Evolutionary conservation across 2,329 filamentous ascomycete species (phyloP), one percentile per base, ranked within the genome.

Genomic region (Trichoderma hamatum): DNA sequence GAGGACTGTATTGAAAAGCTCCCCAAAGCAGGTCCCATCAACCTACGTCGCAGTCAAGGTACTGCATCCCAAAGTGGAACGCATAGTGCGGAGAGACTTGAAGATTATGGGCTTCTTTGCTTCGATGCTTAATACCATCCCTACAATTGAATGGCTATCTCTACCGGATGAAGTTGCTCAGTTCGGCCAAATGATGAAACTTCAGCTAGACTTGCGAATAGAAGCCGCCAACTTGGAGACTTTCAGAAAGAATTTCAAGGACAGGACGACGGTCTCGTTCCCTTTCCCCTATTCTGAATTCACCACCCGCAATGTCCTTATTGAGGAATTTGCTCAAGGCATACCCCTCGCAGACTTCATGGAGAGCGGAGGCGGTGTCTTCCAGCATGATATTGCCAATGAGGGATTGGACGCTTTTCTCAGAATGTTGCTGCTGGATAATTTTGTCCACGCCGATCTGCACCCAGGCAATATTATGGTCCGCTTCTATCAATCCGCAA

Each of bases 391-490:
- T 72, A 97, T 99, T 71, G 94, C 96, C 3, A 90, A 97, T 69
- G 95, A 98, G 81, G 96, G 96, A 0, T 87, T 99, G 0, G 94
- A 99, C 78, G 94, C 95, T 3, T 99, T 99, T 80, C 82, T 99
- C 61, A 93, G 94, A 75, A 99, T 99, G 96, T 83, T 99, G 19
- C 85, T 99, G 14, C 90, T 99, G 49, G 96, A 99, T 79, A 99
- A 99, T 78, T 99, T 99, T 78, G 90, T 97, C 30, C 96, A 99
- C 77, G 95, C 96, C 5, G 96, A 99, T 77, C 83, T 99, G 34
- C 96, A 99, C 77, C 96, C 96, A 0, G 96, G 96, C 30, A 99
- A 99, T 78, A 98, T 99, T 81, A 98, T 99, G 94, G 95, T 99
- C 58, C 93, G 96, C 72, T 99, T 99, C 82, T 97, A 98, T 80